A percentile compares a stretch with the other conserved stretches of the same genome.
phyloP scores from a whole-genome alignment of 169 alveolate species.

The Theileria orientalis region DNA sequence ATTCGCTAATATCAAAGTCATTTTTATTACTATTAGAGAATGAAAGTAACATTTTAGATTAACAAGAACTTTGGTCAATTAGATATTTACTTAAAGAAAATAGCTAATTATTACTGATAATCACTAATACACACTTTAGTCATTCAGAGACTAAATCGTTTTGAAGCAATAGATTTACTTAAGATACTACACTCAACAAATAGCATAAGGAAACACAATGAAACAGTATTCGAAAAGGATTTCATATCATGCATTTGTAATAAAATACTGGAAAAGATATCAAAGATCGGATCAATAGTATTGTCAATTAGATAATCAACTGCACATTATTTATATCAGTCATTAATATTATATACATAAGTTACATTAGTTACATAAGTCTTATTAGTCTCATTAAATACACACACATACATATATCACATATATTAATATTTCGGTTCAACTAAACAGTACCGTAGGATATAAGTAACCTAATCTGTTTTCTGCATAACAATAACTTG shows the following conservation, averaged over 20 bases:
- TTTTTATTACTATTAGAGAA: constrained; percentile 47
- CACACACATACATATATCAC: no score
- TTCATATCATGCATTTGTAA: constrained; percentile 10
- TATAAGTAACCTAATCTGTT: constrained; percentile 3
- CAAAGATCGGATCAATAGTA: constrained; percentile 51
- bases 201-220: background rate
- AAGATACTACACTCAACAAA: constrained; percentile 47
- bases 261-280: constrained; percentile 35
- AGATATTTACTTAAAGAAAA: background rate
- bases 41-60: constrained; percentile 31
- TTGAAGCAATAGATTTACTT: constrained; percentile 34
- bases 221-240: constrained; percentile 14
- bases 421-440: background rate
- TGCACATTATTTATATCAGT: constrained; percentile 10
- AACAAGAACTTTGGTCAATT: background rate
- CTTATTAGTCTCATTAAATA: no score
- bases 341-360: no score
- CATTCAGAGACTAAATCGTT: constrained; percentile 34
- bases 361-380: no score
- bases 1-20: constrained; percentile 5
- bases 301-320: no score
- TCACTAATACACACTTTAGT: constrained; percentile 15
- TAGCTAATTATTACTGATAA: background rate
- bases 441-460: background rate
- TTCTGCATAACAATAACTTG: background rate